Base-by-base conservation (phyloP, 73 alveolate species). In the Diophrys sp. region DNA sequence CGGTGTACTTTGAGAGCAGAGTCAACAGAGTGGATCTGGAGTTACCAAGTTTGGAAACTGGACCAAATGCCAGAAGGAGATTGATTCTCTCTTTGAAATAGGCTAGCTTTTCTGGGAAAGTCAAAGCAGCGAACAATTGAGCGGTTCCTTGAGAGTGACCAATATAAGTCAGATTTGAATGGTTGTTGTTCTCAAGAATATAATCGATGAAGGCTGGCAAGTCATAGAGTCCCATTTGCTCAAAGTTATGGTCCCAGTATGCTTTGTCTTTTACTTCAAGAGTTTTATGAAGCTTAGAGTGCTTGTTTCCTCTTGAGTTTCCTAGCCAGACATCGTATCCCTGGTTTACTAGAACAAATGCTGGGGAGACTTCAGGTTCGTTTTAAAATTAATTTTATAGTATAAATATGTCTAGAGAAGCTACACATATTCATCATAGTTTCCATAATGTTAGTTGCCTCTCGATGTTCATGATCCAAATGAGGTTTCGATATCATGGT, bases 301-400 rank as follows among this genome's bases (percentile, higher is more conserved):
- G 89, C 67, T 83, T 92, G 83, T 92, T 92, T 67, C 98, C 98
- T 67, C 98, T 88, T 77, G 93, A 74, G 89, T 94, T 93, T 27
- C 93, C 79, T 31, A 90, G 82, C 98, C 98, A 94, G 69, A 94
- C 96, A 75, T 94, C 98, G 77, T 91, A 94, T 71, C 95, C 95
- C 18, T 44, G 62, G 5, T 44, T 44, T 11, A 44, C n/a, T 11
- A 44, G n/a, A 11, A 18, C 18, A 11, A 11, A 44, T 11, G 62
- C 62, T 44, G 62, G 62, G 18, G 62, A 44, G n/a, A n/a, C n/a
- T n/a, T n/a, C n/a, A n/a, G n/a, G n/a, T n/a, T n/a, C n/a, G n/a
- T n/a, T n/a, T n/a, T n/a, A n/a, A n/a, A n/a, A n/a, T n/a, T n/a
- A n/a, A n/a, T n/a, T n/a, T n/a, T n/a, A n/a, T n/a, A n/a, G n/a